Conservation (phyloP, 805 yeast species). For the Lipomyces kockii region DNA sequence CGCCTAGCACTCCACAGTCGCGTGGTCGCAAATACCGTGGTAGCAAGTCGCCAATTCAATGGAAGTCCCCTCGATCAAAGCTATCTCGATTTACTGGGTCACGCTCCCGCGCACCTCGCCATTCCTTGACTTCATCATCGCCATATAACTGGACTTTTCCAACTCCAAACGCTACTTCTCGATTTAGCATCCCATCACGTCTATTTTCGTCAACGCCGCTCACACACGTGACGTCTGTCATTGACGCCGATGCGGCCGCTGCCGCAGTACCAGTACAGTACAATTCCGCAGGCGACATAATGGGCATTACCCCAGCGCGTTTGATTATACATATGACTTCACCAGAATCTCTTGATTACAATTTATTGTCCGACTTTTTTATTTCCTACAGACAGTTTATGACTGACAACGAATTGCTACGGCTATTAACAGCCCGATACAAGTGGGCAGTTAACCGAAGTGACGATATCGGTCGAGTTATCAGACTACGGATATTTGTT, state of each 20-base stretch:
- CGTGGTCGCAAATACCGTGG: not conserved
- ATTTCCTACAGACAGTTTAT: slow-evolving; percentile 78
- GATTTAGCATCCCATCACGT: not conserved
- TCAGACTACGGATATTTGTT: slow-evolving; percentile 81
- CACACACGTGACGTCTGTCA: not conserved
- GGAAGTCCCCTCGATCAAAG: slow-evolving; percentile 18
- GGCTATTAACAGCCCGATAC: slow-evolving; percentile 65
- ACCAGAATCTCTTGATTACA: slow-evolving; percentile 76
- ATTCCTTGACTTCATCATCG: slow-evolving; percentile 18
- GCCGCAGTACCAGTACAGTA: slow-evolving; percentile 23
- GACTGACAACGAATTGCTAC: slow-evolving; percentile 60
- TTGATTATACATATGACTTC: slow-evolving; percentile 57
- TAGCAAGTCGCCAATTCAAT: slow-evolving; percentile 3
- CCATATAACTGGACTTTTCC: slow-evolving; percentile 30
- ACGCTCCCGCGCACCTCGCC: not conserved
- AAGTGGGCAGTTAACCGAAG: slow-evolving; percentile 67
- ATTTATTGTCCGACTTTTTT: slow-evolving; percentile 81
- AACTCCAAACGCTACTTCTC: slow-evolving; percentile 1
- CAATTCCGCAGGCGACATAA: slow-evolving; percentile 25
- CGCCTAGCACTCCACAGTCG: not conserved
- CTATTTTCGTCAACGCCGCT: not conserved
- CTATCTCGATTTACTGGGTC: slow-evolving; percentile 9
- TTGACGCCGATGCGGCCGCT: slow-evolving; percentile 24
- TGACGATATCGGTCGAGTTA: slow-evolving; percentile 61
- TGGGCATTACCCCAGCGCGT: slow-evolving; percentile 41